Conservation (phyloP, 768 basidiomycete genomes). For the Collybia mongolica region DNA sequence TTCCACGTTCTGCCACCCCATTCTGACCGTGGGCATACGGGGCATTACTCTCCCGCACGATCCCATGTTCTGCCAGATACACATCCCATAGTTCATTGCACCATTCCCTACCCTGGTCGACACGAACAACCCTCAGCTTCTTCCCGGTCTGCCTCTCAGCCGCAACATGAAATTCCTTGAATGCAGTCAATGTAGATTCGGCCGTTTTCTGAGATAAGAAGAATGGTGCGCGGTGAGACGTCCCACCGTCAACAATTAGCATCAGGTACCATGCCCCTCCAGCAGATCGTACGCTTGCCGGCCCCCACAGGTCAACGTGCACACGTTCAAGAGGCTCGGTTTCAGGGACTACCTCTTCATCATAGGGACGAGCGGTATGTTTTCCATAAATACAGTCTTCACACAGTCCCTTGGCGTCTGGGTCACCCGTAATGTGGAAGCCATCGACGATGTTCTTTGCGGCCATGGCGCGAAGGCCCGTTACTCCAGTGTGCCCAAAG, state of each 20-base stretch:
- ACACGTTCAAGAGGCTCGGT: constrained; percentile 2
- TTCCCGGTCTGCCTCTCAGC: constrained; percentile 15
- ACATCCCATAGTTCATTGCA: constrained; percentile 16
- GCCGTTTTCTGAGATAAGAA: constrained; percentile 23
- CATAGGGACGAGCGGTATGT: constrained; percentile 7
- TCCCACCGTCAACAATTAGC: constrained; percentile 16
- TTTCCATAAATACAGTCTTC: background rate
- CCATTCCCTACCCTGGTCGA: constrained; percentile 28
- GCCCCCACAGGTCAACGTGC: constrained; percentile 23
- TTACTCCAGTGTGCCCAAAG: background rate
- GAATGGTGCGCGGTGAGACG: background rate
- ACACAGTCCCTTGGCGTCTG: background rate
- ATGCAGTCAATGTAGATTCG: constrained; percentile 7
- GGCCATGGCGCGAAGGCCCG: background rate
- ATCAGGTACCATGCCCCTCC: constrained; percentile 22
- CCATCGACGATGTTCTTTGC: background rate
- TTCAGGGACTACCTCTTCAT: constrained; percentile 15
- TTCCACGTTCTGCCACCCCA: constrained; percentile 22
- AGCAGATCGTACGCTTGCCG: constrained; percentile 7
- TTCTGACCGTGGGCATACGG: constrained; percentile 26
- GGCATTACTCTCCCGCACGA: constrained; percentile 15
- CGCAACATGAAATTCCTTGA: constrained; percentile 8
- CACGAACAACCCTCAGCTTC: constrained; percentile 10
- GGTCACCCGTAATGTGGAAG: background rate
- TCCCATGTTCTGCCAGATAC: constrained; percentile 17